Percentiles rank a stretch among this genome's conserved stretches.
These are phyloP conservation scores for Trifolium pratense DNA, from an alignment of 306 rosid genomes.

Conservation along the genomic window DNA sequence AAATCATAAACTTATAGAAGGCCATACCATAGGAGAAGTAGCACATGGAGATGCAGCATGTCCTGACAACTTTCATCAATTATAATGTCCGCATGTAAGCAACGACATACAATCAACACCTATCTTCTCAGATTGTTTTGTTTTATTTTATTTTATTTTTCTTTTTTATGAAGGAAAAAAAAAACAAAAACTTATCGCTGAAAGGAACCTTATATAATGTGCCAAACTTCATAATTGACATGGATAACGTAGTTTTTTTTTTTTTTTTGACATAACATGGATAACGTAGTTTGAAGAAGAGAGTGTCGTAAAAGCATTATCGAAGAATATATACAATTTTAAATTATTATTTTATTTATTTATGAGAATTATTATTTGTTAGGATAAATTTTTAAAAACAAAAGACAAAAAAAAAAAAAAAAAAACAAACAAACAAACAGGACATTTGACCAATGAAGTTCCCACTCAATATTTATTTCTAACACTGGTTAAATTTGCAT, in stretches of 20 bases:
- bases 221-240: conserved; percentile 5
- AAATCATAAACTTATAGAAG: conserved; percentile 1
- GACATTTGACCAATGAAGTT: too few relatives aligned
- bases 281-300: neutral
- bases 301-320: neutral
- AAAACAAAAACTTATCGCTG: conserved; percentile 3
- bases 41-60: conserved; percentile 19
- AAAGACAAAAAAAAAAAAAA: too few relatives aligned
- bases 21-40: neutral
- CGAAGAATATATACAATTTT: neutral
- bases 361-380: neutral
- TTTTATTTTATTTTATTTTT: neutral
- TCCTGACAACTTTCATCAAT: conserved; percentile 13
- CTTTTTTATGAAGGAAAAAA: neutral
- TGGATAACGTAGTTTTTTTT: neutral
- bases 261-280: too few relatives aligned
- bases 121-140: neutral
- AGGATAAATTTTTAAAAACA: too few relatives aligned
- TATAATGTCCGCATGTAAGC: conserved; percentile 10
- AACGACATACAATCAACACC: neutral
- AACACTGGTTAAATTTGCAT: too few relatives aligned
- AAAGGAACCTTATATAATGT: neutral
- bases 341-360: neutral
- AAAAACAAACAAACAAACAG: neutral
- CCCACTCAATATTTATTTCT: too few relatives aligned